These are phyloP conservation scores for Dacryopinax spathularia DNA, from an alignment of 768 basidiomycete species.

Conservation along the genomic window DNA sequence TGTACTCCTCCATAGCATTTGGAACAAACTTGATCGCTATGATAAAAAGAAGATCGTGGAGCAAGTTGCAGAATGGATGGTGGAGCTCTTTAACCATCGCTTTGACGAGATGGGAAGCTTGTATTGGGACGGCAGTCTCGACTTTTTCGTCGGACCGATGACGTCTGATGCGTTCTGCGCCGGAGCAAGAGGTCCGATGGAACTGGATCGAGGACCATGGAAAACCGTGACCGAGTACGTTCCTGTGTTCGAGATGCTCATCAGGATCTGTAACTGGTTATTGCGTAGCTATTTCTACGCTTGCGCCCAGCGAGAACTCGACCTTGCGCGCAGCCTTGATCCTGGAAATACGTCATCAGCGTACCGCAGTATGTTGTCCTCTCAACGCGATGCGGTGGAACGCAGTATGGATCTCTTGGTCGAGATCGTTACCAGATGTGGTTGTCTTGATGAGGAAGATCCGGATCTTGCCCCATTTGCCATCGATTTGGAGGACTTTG, in stretches of 20 bases:
- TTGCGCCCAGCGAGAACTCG: slow-evolving; percentile 26
- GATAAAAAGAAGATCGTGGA: slow-evolving; percentile 20
- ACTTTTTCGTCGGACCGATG: slow-evolving; percentile 14
- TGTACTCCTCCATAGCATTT: slow-evolving; percentile 18
- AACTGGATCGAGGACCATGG: slow-evolving; percentile 26
- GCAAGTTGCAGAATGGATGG: slow-evolving; percentile 21
- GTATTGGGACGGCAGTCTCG: slow-evolving; percentile 1
- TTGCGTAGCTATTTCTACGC: slow-evolving; percentile 18
- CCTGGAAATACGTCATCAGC: slow-evolving; percentile 21
- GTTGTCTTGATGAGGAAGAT: slow-evolving; percentile 24
- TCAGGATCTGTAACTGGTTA: background rate
- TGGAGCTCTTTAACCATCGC: slow-evolving; percentile 19
- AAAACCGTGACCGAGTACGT: slow-evolving; percentile 16
- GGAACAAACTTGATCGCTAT: slow-evolving; percentile 15
- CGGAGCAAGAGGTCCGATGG: slow-evolving; percentile 20
- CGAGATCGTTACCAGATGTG: slow-evolving; percentile 20
- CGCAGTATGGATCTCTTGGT: slow-evolving; percentile 21
- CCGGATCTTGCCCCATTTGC: slow-evolving; percentile 21
- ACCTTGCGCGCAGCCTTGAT: slow-evolving; percentile 21
- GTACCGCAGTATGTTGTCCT: slow-evolving; percentile 22
- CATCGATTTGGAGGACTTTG: slow-evolving; percentile 22
- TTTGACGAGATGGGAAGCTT: slow-evolving; percentile 24
- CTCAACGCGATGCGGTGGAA: slow-evolving; percentile 21
- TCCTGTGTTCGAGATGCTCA: background rate
- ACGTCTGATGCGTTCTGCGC: slow-evolving; percentile 20